Base-by-base conservation (phyloP, 345 rosid species). In the Schrenkiella parvula region DNA sequence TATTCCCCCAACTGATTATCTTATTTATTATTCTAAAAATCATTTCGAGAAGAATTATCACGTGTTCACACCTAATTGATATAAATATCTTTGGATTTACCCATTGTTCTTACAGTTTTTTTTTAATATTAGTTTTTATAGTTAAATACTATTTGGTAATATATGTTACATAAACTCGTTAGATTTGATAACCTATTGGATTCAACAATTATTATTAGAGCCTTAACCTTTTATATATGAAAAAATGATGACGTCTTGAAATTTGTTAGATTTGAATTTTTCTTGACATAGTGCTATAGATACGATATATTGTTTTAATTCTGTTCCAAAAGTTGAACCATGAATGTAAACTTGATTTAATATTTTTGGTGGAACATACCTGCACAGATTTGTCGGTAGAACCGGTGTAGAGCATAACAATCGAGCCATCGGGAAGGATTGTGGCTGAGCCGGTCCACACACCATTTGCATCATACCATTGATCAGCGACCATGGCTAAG, bases 391-490 rank as follows among this genome's bases (percentile, higher is more conserved):
- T 77, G 29, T 72, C 71, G 12, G 93, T 87, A 17, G 78, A 81
- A 3, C 99, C 98, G 0, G 99, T 95, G 80, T 95, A 95, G 21
- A 91, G 88, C 88, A 95, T 81, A 19, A 81, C 59, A 26, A 95
- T 83, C 28, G 77, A 81, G 56, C 99, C 97, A 53, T 81, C 83
- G 0, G 84, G 82, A 64, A 87, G 87, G 71, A 80, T 43, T 3
- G 99, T 95, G 68, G 97, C 96, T 5, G 99, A 95, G 4, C 97
- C 99, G 0, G 96, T 91, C 97, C 97, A 95, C 0, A 84, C 96
- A 8, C 99, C 99, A 19, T 78, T 84, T 38, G 82, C 76, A 10
- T 95, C 97, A 15, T 80, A 95, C 89, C 86, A 86, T 4, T 81
- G 84, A 43, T 91, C 95, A 4, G 99, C 93, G 8, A 81, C 74